phyloP scores from a whole-genome alignment of 2,329 filamentous ascomycete species.

The Trichoderma lentiforme region DNA sequence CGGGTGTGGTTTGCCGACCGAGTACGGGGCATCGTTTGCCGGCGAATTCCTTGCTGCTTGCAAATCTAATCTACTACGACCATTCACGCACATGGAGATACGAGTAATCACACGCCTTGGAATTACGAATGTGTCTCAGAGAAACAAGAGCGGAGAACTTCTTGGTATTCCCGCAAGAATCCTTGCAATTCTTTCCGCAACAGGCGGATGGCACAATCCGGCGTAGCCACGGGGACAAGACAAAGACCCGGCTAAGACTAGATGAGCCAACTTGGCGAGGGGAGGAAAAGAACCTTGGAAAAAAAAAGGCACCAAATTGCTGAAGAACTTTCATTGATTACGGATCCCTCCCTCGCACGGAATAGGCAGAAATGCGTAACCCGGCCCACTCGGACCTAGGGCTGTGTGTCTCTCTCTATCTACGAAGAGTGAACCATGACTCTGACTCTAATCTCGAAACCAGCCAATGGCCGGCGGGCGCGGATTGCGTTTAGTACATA shows the following conservation, averaged over 20 bases:
- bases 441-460: background rate
- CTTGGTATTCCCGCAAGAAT: background rate
- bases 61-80: background rate
- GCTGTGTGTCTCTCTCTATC: constrained; percentile 6
- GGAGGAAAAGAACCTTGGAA: background rate
- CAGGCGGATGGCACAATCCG: constrained; percentile 2
- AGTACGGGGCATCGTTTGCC: background rate
- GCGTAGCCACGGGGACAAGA: background rate
- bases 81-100: background rate
- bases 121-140: background rate
- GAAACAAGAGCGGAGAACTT: background rate
- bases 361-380: background rate
- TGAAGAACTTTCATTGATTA: background rate
- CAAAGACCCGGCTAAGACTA: background rate
- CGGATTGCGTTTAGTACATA: background rate
- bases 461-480: background rate
- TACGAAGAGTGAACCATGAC: background rate
- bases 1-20: background rate
- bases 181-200: background rate
- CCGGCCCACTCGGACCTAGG: constrained; percentile 2
- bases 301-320: background rate
- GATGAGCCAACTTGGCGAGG: constrained; percentile 1
- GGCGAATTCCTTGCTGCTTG: background rate
- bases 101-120: background rate
- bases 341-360: background rate